Percentiles rank a stretch among this genome's conserved stretches.
Conservation (phyloP, 441 rosid genomes). For the Manihot esculenta region DNA sequence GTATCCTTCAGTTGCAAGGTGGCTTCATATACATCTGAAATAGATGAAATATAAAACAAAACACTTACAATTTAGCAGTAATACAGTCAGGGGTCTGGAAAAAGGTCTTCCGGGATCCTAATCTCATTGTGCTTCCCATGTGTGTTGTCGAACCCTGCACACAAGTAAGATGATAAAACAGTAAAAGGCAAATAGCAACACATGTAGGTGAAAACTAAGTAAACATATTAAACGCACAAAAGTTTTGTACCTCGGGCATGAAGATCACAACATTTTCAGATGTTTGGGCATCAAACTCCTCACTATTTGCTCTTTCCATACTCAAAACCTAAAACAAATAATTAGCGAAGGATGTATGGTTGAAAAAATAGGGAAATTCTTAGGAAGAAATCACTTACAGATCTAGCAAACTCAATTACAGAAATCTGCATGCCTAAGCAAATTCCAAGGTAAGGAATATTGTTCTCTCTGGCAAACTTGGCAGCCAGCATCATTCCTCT, state of each 20-base stretch:
- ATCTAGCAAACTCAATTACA: conserved; percentile 79
- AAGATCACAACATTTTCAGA: conserved; percentile 75
- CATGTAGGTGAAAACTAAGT: neutral
- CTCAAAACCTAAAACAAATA: conserved; percentile 58
- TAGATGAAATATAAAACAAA: neutral
- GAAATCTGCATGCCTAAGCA: conserved; percentile 96
- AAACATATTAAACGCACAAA: neutral
- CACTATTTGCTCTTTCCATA: conserved; percentile 76
- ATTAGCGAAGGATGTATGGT: conserved; percentile 5
- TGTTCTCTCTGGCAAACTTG: conserved; percentile 79
- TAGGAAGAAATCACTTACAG: conserved; percentile 42
- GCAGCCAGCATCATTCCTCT: conserved; percentile 87
- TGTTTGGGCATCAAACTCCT: conserved; percentile 73
- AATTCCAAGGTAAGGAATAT: conserved; percentile 85
- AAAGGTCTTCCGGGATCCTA: conserved; percentile 84
- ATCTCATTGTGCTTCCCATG: conserved; percentile 97
- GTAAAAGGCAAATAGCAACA: conserved; percentile 29
- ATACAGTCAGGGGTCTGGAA: conserved; percentile 66
- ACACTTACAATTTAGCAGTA: conserved; percentile 59
- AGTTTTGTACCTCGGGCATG: conserved; percentile 81
- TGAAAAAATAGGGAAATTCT: conserved; percentile 12
- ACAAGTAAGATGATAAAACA: conserved; percentile 7
- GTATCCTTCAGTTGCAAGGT: neutral
- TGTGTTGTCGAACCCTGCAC: conserved; percentile 84
- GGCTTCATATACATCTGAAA: conserved; percentile 2